These are phyloP conservation scores for Leishmania lainsoni DNA, from an alignment of 208 protist genomes.

Conservation along the genomic window DNA sequence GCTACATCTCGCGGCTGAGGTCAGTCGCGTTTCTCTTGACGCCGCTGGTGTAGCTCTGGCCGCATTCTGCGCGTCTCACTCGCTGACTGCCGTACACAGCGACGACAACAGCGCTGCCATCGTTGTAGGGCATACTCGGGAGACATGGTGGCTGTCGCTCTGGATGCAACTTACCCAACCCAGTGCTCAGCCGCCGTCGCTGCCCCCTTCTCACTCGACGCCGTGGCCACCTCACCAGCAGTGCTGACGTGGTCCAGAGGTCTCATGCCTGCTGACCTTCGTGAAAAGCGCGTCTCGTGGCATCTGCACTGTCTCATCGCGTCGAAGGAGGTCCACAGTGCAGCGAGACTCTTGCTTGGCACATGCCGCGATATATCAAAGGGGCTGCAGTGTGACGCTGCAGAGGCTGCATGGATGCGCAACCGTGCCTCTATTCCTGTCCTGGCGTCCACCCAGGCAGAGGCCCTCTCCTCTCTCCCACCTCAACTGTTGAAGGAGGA, in stretches of 20 bases:
- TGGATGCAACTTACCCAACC: conserved; percentile 23
- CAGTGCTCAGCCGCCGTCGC: conserved; percentile 7
- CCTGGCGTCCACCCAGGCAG: conserved; percentile 14
- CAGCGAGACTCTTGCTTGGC: conserved; percentile 26
- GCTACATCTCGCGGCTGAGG: conserved; percentile 28
- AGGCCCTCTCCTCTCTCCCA: conserved; percentile 29
- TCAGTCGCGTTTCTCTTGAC: conserved; percentile 14
- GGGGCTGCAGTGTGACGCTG: not conserved
- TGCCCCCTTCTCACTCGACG: conserved; percentile 14
- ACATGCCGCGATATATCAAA: conserved; percentile 7
- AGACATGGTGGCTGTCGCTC: conserved; percentile 28
- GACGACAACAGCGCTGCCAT: not conserved
- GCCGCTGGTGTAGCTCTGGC: conserved; percentile 21
- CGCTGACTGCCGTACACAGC: not conserved
- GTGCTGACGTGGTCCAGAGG: conserved; percentile 8
- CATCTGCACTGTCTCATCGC: conserved; percentile 50
- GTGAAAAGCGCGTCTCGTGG: conserved; percentile 40
- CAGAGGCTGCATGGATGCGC: not conserved
- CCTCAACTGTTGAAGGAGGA: conserved; percentile 15
- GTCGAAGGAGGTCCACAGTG: conserved; percentile 13
- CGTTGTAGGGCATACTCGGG: not conserved
- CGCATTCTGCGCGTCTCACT: conserved; percentile 17
- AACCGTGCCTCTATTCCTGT: conserved; percentile 9
- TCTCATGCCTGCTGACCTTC: conserved; percentile 8
- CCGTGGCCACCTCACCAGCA: not conserved